phyloP scores from a whole-genome alignment of 768 basidiomycete genomes.

The Termitomyces sp. region DNA sequence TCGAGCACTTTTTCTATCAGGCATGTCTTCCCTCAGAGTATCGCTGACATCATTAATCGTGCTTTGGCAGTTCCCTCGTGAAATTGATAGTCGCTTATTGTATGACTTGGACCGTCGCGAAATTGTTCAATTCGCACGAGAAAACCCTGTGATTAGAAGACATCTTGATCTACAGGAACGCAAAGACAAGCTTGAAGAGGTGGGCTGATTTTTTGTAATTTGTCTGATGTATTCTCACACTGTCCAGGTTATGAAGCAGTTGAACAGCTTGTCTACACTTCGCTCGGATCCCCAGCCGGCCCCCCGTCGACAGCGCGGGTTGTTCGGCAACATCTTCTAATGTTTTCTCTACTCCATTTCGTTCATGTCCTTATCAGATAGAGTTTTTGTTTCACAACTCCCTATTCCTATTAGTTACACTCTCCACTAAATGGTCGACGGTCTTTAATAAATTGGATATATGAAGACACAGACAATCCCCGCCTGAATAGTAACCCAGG shows the following conservation, averaged over 20 bases:
- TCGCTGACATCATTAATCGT: neutral
- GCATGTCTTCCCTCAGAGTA: conserved; percentile 31
- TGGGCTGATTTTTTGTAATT: conserved; percentile 20
- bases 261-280: conserved; percentile 86
- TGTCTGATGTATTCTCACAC: neutral
- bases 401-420: conserved; percentile 8
- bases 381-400: neutral
- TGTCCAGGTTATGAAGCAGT: conserved; percentile 85
- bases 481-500: neutral
- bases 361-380: neutral
- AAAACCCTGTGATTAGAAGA: conserved; percentile 83
- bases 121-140: conserved; percentile 87
- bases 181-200: conserved; percentile 97
- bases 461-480: neutral
- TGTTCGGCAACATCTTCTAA: conserved; percentile 75
- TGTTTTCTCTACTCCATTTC: neutral
- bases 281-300: conserved; percentile 76
- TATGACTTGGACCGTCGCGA: conserved; percentile 92
- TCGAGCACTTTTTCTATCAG: conserved; percentile 99
- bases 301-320: conserved; percentile 68
- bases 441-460: conserved; percentile 2
- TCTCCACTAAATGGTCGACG: conserved; percentile 2
- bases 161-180: conserved; percentile 95
- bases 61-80: conserved; percentile 78
- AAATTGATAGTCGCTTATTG: conserved; percentile 90